Evolutionary conservation across 1,139 yeast genomes (phyloP).

Genomic region (Kodamaea sp.): DNA sequence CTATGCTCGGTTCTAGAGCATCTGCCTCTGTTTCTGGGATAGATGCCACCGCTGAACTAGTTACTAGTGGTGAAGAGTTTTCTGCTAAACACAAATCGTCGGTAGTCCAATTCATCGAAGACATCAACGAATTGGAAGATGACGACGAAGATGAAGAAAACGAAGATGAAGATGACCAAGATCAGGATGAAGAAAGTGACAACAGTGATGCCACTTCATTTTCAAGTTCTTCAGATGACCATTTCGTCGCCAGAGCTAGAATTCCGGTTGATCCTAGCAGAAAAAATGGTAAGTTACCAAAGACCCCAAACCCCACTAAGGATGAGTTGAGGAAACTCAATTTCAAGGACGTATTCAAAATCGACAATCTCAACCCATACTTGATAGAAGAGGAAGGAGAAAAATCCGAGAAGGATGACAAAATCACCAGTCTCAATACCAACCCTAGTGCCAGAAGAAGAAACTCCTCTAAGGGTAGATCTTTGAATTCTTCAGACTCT

Average conservation of each 20-base stretch:
- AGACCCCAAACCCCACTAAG: slow-evolving; percentile 33
- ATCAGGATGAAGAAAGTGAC: slow-evolving; percentile 13
- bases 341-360: slow-evolving; percentile 37
- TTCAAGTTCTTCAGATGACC: slow-evolving; percentile 14
- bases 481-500: slow-evolving; percentile 2
- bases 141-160: slow-evolving; percentile 10
- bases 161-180: slow-evolving; percentile 14
- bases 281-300: slow-evolving; percentile 21
- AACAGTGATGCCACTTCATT: slow-evolving; percentile 10
- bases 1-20: slow-evolving; percentile 27
- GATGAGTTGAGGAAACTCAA: slow-evolving; percentile 19
- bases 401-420: slow-evolving; percentile 20
- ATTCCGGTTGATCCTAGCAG: slow-evolving; percentile 4
- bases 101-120: slow-evolving; percentile 26
- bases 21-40: slow-evolving; percentile 12
- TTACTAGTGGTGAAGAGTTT: slow-evolving; percentile 11
- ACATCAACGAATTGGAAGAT: slow-evolving; percentile 22
- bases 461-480: slow-evolving; percentile 12
- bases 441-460: slow-evolving; percentile 17
- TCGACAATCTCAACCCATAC: slow-evolving; percentile 13
- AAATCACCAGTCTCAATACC: slow-evolving; percentile 20
- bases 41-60: slow-evolving; percentile 15
- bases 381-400: slow-evolving; percentile 19
- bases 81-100: slow-evolving; percentile 8
- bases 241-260: slow-evolving; percentile 7